These are phyloP conservation scores for Chenopodium suecicum DNA, from an alignment of 148 eudicot species.

Conservation along the genomic window DNA sequence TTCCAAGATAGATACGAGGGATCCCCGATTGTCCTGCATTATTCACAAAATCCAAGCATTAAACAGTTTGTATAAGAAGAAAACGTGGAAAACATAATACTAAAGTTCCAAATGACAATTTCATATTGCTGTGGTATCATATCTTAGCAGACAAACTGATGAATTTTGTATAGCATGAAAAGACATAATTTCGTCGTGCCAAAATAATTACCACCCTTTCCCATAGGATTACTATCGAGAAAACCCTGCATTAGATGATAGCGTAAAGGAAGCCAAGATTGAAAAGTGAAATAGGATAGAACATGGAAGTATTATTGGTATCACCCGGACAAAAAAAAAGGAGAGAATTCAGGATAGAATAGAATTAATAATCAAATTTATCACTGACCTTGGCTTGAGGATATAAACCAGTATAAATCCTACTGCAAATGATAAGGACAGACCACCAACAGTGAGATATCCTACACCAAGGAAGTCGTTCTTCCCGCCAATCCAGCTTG, in stretches of 20 bases:
- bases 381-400: conserved; percentile 71
- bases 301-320: background rate
- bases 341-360: background rate
- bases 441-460: conserved; percentile 67
- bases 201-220: background rate
- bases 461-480: conserved; percentile 68
- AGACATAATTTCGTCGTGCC: background rate
- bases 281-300: background rate
- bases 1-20: conserved; percentile 78
- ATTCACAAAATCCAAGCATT: conserved; percentile 1
- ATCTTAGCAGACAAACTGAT: background rate
- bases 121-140: background rate
- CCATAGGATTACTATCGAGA: background rate
- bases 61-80: background rate
- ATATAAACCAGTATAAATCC: conserved; percentile 54
- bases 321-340: background rate
- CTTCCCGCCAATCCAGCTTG: conserved; percentile 92
- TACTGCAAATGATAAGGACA: conserved; percentile 55
- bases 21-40: conserved; percentile 74
- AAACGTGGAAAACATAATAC: background rate
- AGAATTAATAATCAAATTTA: background rate
- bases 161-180: no score
- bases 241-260: background rate
- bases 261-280: background rate
- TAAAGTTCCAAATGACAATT: background rate